phyloP scores from a whole-genome alignment of 129 eudicot species.

The Deinandra increscens region DNA sequence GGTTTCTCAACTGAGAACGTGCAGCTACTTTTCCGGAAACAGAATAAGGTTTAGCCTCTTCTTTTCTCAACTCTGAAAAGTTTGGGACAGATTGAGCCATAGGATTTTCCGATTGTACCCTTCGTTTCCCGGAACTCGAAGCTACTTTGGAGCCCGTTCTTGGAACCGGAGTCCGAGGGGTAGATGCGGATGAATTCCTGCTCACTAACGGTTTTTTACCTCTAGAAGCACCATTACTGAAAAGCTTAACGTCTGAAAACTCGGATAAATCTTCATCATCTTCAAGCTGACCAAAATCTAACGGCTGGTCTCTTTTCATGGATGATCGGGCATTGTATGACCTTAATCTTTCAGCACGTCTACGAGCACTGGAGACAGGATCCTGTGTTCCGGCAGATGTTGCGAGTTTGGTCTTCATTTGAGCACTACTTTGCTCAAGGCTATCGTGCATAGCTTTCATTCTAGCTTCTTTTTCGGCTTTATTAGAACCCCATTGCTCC shows the following conservation, averaged over 20 bases:
- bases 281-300: slow-evolving; percentile 65
- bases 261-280: slow-evolving; percentile 71
- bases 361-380: slow-evolving; percentile 50
- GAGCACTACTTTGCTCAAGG: slow-evolving; percentile 69
- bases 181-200: slow-evolving; percentile 48
- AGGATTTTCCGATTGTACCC: slow-evolving; percentile 73
- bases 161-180: slow-evolving; percentile 63
- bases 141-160: slow-evolving; percentile 47
- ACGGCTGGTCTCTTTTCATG: slow-evolving; percentile 56
- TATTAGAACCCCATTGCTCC: slow-evolving; percentile 80
- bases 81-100: slow-evolving; percentile 88
- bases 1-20: slow-evolving; percentile 65
- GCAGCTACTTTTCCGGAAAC: slow-evolving; percentile 51
- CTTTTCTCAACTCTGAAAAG: slow-evolving; percentile 85
- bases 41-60: slow-evolving; percentile 77
- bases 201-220: slow-evolving; percentile 51
- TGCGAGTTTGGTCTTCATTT: slow-evolving; percentile 66
- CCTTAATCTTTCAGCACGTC: slow-evolving; percentile 72
- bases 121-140: slow-evolving; percentile 59
- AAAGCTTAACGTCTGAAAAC: slow-evolving; percentile 43
- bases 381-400: slow-evolving; percentile 58
- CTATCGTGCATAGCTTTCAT: slow-evolving; percentile 82
- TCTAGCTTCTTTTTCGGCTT: slow-evolving; percentile 84
- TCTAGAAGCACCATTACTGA: slow-evolving; percentile 36
- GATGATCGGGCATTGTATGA: slow-evolving; percentile 57